These are phyloP conservation scores for Metschnikowia hibisci DNA, from an alignment of 805 yeast species.

Conservation along the genomic window DNA sequence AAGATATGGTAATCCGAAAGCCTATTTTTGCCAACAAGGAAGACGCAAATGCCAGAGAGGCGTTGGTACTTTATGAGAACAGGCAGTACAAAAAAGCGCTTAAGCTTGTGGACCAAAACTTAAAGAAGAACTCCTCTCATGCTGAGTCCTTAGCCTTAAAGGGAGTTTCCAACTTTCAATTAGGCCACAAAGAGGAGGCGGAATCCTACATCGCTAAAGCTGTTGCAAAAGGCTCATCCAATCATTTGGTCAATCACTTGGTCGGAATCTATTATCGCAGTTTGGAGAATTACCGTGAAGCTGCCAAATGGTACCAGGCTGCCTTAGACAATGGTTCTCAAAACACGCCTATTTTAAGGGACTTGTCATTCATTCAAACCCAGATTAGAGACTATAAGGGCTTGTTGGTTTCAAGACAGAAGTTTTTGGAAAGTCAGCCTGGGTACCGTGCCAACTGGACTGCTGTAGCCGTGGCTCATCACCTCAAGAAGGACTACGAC, in stretches of 20 bases:
- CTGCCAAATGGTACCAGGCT: conserved; percentile 71
- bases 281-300: conserved; percentile 64
- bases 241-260: conserved; percentile 78
- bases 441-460: conserved; percentile 93
- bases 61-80: conserved; percentile 74
- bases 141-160: conserved; percentile 82
- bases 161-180: conserved; percentile 61
- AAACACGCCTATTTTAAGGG: conserved; percentile 77
- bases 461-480: conserved; percentile 79
- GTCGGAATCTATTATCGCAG: conserved; percentile 79
- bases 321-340: conserved; percentile 75
- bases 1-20: conserved; percentile 13
- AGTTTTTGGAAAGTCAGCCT: conserved; percentile 65
- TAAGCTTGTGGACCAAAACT: conserved; percentile 65
- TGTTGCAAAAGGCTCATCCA: conserved; percentile 49
- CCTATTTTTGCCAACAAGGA: conserved; percentile 53
- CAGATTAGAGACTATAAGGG: conserved; percentile 73
- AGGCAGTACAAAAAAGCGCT: conserved; percentile 86
- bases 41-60: conserved; percentile 72
- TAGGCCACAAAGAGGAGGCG: conserved; percentile 63
- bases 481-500: conserved; percentile 61
- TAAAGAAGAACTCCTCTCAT: conserved; percentile 72
- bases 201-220: conserved; percentile 60
- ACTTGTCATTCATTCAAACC: conserved; percentile 72
- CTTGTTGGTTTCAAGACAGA: conserved; percentile 59